phyloP scores from a whole-genome alignment of 306 rosid genomes.

The Vicia sativa region DNA sequence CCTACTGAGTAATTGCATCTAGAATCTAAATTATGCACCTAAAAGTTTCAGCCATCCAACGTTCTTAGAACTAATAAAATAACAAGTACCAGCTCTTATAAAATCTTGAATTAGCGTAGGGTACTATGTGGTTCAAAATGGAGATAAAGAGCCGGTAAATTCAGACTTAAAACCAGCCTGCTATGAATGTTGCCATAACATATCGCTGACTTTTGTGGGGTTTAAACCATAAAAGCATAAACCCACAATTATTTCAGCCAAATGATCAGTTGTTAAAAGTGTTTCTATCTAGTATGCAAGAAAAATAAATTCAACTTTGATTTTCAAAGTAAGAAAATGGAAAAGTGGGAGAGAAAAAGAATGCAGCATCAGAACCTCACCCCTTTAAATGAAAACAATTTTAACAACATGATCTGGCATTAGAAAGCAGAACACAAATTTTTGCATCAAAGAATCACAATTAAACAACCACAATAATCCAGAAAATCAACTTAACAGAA shows the following conservation, averaged over 20 bases:
- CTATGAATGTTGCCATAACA: background rate
- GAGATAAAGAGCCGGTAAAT: background rate
- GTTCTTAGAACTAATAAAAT: background rate
- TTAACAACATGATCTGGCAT: too few species aligned
- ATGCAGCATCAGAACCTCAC: conserved; percentile 11
- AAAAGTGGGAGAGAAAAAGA: background rate
- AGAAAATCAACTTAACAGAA: too few species aligned
- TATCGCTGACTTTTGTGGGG: background rate
- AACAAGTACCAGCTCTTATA: conserved; percentile 9
- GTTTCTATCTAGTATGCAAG: conserved; percentile 6
- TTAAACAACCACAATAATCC: too few species aligned
- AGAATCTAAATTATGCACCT: conserved; percentile 4
- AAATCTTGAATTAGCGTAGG: conserved; percentile 4
- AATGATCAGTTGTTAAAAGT: background rate
- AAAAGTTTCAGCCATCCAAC: conserved; percentile 23
- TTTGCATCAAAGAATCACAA: too few species aligned
- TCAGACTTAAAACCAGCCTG: conserved; percentile 11
- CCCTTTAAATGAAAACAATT: too few species aligned
- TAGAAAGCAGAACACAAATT: too few species aligned
- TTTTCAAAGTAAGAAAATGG: conserved; percentile 7
- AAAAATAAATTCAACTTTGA: conserved; percentile 14
- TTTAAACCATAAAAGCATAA: background rate
- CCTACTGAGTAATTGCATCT: conserved; percentile 18
- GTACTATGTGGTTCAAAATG: background rate
- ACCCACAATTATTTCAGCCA: background rate